Conservation (phyloP, 164 flowering plant genomes). For the Aristolochia contorta region DNA sequence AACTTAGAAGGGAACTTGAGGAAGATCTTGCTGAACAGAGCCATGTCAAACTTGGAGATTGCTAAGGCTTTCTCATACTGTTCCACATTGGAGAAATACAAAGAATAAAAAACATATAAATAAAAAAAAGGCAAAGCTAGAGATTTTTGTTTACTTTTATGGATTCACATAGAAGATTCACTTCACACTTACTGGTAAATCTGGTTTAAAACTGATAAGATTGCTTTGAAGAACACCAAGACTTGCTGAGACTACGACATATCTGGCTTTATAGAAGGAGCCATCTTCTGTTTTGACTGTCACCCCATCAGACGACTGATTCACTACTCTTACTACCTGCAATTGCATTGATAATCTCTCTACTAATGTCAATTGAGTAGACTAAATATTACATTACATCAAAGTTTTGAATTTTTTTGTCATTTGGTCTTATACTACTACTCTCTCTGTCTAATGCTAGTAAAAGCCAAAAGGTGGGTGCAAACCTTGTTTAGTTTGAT, state of each 20-base stretch:
- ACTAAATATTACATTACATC: too few species aligned
- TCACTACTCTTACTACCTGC: slow-evolving; percentile 27
- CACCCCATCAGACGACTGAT: slow-evolving; percentile 19
- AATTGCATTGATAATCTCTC: too few species aligned
- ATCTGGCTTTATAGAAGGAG: slow-evolving; percentile 16
- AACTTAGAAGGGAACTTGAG: slow-evolving; percentile 27
- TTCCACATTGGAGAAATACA: slow-evolving; percentile 21
- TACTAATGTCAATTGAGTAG: too few species aligned
- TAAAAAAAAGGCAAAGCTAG: not conserved
- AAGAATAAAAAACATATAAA: too few species aligned
- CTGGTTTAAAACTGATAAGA: slow-evolving; percentile 27
- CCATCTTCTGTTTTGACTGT: slow-evolving; percentile 33
- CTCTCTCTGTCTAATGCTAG: too few species aligned
- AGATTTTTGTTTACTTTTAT: too few species aligned
- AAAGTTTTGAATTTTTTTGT: too few species aligned
- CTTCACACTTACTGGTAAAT: slow-evolving; percentile 21
- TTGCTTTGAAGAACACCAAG: slow-evolving; percentile 34
- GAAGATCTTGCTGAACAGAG: slow-evolving; percentile 25
- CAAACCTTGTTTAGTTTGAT: slow-evolving; percentile 18
- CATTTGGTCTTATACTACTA: too few species aligned
- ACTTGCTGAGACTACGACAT: slow-evolving; percentile 25
- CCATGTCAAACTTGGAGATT: slow-evolving; percentile 21
- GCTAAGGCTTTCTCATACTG: slow-evolving; percentile 9
- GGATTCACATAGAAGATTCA: too few species aligned
- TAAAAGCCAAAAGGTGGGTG: too few species aligned